These are phyloP conservation scores for Ramalina peruviana DNA, from an alignment of 495 filamentous ascomycete genomes.

Conservation along the genomic window DNA sequence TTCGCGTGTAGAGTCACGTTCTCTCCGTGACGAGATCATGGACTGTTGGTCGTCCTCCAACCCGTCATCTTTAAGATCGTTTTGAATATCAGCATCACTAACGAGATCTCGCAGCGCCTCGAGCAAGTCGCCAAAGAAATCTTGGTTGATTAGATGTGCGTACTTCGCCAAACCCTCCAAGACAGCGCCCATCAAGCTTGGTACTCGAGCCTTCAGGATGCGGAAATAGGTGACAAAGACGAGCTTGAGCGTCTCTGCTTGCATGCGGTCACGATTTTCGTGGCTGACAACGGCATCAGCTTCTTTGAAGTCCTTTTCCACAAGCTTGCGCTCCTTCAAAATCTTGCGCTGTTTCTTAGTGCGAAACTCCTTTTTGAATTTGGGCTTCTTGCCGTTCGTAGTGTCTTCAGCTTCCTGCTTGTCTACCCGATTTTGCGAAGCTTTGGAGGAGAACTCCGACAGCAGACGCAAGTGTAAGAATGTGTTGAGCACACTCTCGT, in stretches of 20 bases:
- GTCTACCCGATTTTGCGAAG: constrained; percentile 58
- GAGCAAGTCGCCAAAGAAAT: constrained; percentile 93
- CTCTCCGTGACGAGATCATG: constrained; percentile 5
- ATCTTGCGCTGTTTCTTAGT: constrained; percentile 65
- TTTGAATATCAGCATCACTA: constrained; percentile 42
- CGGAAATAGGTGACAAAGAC: constrained; percentile 93
- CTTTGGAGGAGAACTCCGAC: constrained; percentile 73
- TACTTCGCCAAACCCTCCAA: constrained; percentile 85
- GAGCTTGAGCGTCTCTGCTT: constrained; percentile 86
- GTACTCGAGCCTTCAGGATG: constrained; percentile 65
- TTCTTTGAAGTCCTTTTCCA: constrained; percentile 86
- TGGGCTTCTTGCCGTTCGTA: constrained; percentile 45
- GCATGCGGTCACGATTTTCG: constrained; percentile 82
- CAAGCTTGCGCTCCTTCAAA: constrained; percentile 64
- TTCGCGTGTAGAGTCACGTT: constrained; percentile 63
- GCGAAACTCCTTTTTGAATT: constrained; percentile 59
- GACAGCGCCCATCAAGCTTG: constrained; percentile 81
- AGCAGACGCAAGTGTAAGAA: constrained; percentile 84
- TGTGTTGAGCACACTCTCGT: constrained; percentile 77
- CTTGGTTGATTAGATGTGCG: constrained; percentile 90
- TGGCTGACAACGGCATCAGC: constrained; percentile 83
- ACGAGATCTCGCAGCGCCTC: constrained; percentile 90
- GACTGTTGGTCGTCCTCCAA: constrained; percentile 19
- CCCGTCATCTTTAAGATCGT: constrained; percentile 32
- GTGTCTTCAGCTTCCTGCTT: constrained; percentile 25